Evolutionary conservation across 2,329 filamentous ascomycete species (phyloP).

Genomic region (Colletotrichum sp.): DNA sequence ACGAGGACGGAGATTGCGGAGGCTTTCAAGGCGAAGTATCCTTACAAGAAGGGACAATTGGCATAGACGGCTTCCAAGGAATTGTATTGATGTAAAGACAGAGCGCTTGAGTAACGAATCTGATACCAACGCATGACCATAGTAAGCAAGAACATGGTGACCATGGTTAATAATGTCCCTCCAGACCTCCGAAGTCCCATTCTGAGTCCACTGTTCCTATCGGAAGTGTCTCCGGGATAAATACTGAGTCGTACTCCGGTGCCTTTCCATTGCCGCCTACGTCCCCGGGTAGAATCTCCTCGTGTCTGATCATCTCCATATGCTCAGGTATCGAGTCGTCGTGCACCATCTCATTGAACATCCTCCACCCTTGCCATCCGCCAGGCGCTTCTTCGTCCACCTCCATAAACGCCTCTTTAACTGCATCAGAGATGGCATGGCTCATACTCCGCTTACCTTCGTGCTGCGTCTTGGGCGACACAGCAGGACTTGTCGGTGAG

Average conservation of each 20-base stretch:
- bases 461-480: neutral
- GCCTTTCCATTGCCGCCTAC: rapidly evolving
- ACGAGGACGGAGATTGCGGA: slow-evolving; percentile 58
- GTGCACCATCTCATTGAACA: slow-evolving; percentile 32
- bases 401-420: slow-evolving; percentile 32
- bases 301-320: neutral
- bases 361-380: slow-evolving; percentile 30
- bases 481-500: neutral
- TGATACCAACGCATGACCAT: neutral
- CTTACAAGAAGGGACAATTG: slow-evolving; percentile 48
- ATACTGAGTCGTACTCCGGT: neutral
- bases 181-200: slow-evolving; percentile 10
- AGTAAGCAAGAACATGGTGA: neutral
- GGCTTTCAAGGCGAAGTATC: slow-evolving; percentile 50
- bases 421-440: slow-evolving; percentile 24
- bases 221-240: neutral
- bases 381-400: slow-evolving; percentile 31
- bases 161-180: neutral
- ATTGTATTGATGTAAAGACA: neutral
- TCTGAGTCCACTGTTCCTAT: neutral
- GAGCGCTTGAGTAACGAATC: neutral
- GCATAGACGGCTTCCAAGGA: neutral
- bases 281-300: neutral
- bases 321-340: neutral
- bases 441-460: neutral